Percentiles rank a stretch among this genome's conserved stretches.
phyloP scores from a whole-genome alignment of 2,329 filamentous ascomycete genomes.

The Fusarium temperatum region DNA sequence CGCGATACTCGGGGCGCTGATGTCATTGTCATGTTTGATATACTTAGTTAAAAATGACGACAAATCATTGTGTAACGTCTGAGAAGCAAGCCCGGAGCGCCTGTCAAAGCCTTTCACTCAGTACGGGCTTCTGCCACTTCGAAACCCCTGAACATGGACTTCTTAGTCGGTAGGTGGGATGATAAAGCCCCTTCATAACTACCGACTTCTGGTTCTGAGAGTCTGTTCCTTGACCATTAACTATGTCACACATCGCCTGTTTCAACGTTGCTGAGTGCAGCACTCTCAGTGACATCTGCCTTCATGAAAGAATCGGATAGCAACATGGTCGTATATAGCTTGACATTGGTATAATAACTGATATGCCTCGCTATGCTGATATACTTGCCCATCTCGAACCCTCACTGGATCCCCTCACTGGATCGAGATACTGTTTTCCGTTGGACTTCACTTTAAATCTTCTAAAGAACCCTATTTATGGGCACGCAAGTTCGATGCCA shows the following conservation, averaged over 20 bases:
- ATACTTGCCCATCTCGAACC: not conserved
- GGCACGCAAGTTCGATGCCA: not conserved
- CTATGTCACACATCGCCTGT: not conserved
- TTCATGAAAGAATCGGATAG: not conserved
- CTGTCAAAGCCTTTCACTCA: not conserved
- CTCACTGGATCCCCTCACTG: not conserved
- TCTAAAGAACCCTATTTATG: not conserved
- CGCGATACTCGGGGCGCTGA: not conserved
- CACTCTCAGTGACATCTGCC: not conserved
- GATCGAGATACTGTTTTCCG: not conserved
- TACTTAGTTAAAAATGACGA: not conserved
- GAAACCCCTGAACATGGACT: not conserved
- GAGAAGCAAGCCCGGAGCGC: not conserved
- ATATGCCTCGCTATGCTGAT: slow-evolving; percentile 4
- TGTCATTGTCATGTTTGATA: not conserved
- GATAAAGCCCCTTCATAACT: not conserved
- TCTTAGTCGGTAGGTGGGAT: not conserved
- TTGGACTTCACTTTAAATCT: slow-evolving; percentile 2
- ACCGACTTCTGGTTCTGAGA: not conserved
- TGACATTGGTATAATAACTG: slow-evolving; percentile 18
- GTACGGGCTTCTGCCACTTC: not conserved
- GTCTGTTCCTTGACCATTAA: not conserved
- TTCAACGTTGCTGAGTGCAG: not conserved
- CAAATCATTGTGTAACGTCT: not conserved
- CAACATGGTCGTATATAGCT: slow-evolving; percentile 7